These are phyloP conservation scores for Penicillium angulare DNA, from an alignment of 495 filamentous ascomycete genomes.

Conservation along the genomic window DNA sequence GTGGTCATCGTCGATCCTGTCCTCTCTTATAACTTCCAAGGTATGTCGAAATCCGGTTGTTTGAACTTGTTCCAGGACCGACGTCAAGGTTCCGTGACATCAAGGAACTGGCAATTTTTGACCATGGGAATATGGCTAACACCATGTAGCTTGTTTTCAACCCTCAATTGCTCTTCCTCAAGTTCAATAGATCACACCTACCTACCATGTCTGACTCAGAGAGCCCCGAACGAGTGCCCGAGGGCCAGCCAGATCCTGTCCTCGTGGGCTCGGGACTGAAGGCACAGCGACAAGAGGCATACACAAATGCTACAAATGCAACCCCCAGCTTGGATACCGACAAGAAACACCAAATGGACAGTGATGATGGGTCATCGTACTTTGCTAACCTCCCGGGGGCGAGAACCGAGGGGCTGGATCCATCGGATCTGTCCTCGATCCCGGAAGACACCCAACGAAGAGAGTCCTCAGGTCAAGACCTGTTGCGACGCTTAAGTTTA, in stretches of 20 bases:
- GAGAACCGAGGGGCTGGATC: constrained; percentile 11
- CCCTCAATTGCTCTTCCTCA: neutral
- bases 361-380: constrained; percentile 26
- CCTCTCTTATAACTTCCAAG: too few species aligned
- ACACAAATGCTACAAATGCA: constrained; percentile 23
- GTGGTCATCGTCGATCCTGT: too few species aligned
- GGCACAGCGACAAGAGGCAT: constrained; percentile 34
- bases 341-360: constrained; percentile 12
- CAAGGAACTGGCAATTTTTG: too few species aligned
- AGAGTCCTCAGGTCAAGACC: constrained; percentile 55
- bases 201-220: constrained; percentile 35
- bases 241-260: constrained; percentile 35
- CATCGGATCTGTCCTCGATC: constrained; percentile 27
- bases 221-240: constrained; percentile 27
- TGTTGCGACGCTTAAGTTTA: constrained; percentile 63
- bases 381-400: constrained; percentile 32
- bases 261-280: constrained; percentile 34
- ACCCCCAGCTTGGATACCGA: constrained; percentile 29
- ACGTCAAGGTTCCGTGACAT: constrained; percentile 6
- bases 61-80: too few species aligned
- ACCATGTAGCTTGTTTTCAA: constrained; percentile 9
- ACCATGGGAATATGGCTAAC: too few species aligned
- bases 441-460: constrained; percentile 42
- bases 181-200: constrained; percentile 1
- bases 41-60: too few species aligned